Percentiles rank a stretch among this genome's conserved stretches.
Conservation (phyloP, 2,329 filamentous ascomycete species). For the Aspergillus sp. region DNA sequence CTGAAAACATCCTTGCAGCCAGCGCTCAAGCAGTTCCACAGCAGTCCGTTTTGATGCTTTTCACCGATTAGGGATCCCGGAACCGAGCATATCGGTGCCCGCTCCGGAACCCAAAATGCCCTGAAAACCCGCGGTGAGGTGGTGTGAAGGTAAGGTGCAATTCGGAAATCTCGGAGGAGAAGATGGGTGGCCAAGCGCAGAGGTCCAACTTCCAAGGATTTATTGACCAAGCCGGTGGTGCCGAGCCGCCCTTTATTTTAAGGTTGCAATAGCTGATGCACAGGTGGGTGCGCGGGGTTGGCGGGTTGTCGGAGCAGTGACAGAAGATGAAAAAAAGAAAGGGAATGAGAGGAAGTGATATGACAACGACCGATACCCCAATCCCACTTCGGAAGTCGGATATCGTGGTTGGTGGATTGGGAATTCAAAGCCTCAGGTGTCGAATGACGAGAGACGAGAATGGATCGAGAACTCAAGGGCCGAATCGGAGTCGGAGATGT, state of each 20-base stretch:
- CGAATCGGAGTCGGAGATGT: constrained; percentile 13
- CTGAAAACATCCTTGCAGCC: constrained; percentile 46
- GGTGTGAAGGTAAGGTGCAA: constrained; percentile 3
- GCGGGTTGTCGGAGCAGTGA: constrained; percentile 26
- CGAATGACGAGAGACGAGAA: constrained; percentile 10
- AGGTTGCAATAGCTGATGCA: constrained; percentile 31
- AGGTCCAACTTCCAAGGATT: constrained; percentile 4
- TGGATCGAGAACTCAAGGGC: not conserved
- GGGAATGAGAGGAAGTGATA: constrained; percentile 13
- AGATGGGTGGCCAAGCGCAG: not conserved
- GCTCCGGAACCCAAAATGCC: constrained; percentile 38
- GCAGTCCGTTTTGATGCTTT: constrained; percentile 33
- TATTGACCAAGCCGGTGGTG: constrained; percentile 25
- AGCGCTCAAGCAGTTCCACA: constrained; percentile 34
- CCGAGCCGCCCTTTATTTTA: constrained; percentile 25
- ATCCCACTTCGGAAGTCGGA: constrained; percentile 15
- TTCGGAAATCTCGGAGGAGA: constrained; percentile 2
- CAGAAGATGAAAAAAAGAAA: constrained; percentile 22
- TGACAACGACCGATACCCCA: constrained; percentile 25
- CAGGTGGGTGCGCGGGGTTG: constrained; percentile 28
- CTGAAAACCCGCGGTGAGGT: constrained; percentile 15
- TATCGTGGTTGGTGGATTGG: not conserved
- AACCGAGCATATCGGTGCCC: constrained; percentile 42
- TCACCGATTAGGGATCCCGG: constrained; percentile 42
- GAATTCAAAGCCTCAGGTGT: constrained; percentile 11